phyloP scores from a whole-genome alignment of 257 asterid species.

The Scutellaria galericulata region DNA sequence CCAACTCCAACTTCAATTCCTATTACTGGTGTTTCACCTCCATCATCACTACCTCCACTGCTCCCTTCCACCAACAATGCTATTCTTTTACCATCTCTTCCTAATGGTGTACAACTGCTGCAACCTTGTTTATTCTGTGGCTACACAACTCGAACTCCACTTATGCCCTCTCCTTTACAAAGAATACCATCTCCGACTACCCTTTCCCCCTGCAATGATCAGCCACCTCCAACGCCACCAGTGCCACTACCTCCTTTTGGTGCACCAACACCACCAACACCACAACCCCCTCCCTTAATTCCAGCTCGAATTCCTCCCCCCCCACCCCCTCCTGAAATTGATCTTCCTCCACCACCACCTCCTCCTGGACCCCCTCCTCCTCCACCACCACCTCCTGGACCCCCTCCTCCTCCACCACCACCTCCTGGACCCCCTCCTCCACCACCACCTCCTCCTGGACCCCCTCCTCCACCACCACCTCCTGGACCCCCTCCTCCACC shows the following conservation, averaged over 20 bases:
- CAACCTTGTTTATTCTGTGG: background rate
- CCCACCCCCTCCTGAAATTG: slow-evolving; percentile 36
- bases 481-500: slow-evolving; percentile 35
- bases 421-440: slow-evolving; percentile 39
- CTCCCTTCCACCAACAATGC: background rate
- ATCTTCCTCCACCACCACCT: slow-evolving; percentile 26
- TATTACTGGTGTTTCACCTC: background rate
- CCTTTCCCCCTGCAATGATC: background rate
- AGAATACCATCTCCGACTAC: background rate
- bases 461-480: slow-evolving; percentile 28
- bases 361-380: slow-evolving; percentile 39
- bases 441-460: slow-evolving; percentile 42
- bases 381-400: slow-evolving; percentile 33
- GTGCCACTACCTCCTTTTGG: slow-evolving; percentile 21
- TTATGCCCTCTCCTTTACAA: background rate
- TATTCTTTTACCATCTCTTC: background rate
- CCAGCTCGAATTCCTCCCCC: slow-evolving; percentile 44
- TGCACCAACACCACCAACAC: slow-evolving; percentile 19
- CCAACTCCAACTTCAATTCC: background rate
- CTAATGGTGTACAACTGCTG: background rate
- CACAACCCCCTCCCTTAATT: slow-evolving; percentile 4
- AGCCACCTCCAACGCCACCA: slow-evolving; percentile 19
- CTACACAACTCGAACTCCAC: background rate
- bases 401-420: slow-evolving; percentile 32
- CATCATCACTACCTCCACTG: background rate